Evolutionary conservation across 805 yeast genomes (phyloP).

Genomic region (Metschnikowia amazonensis): DNA sequence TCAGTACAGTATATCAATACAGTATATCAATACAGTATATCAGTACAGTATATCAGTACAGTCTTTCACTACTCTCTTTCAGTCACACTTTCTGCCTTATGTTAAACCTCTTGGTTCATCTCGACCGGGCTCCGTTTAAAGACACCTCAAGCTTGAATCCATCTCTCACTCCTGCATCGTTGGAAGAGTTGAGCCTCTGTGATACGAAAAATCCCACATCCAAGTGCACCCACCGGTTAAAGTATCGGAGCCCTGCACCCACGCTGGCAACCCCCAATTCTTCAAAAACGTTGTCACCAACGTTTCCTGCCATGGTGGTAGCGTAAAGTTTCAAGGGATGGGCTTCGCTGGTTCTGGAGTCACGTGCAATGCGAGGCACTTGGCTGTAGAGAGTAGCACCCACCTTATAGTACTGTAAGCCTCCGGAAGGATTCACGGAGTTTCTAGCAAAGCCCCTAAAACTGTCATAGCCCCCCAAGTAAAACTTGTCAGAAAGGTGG

Average conservation of each 20-base stretch:
- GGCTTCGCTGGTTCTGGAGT: conserved; percentile 18
- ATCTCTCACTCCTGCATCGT: conserved; percentile 29
- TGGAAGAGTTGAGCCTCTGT: conserved; percentile 20
- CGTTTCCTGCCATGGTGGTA: conserved; percentile 65
- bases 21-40: too few species aligned
- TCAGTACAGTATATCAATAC: too few species aligned
- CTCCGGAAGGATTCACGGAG: conserved; percentile 74
- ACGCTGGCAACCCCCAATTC: conserved; percentile 25
- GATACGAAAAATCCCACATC: conserved; percentile 39
- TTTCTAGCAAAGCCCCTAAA: conserved; percentile 66
- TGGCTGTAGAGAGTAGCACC: conserved; percentile 58
- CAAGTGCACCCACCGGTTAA: conserved; percentile 38
- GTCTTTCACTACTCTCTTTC: too few species aligned
- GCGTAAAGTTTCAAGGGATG: conserved; percentile 50
- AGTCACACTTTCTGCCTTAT: too few species aligned
- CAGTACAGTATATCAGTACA: too few species aligned
- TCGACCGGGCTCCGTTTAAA: conserved; percentile 14
- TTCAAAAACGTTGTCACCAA: conserved; percentile 28
- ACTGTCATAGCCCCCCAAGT: conserved; percentile 74
- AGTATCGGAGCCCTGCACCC: conserved; percentile 38
- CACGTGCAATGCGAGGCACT: conserved; percentile 46
- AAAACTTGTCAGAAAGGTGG: conserved; percentile 76
- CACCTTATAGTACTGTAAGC: conserved; percentile 53
- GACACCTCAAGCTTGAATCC: conserved; percentile 39
- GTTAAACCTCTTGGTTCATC: too few species aligned